Percentiles rank a stretch among this genome's conserved stretches.
Evolutionary conservation across 2,329 filamentous ascomycete genomes (phyloP).

Genomic region (Fusarium longipes): DNA sequence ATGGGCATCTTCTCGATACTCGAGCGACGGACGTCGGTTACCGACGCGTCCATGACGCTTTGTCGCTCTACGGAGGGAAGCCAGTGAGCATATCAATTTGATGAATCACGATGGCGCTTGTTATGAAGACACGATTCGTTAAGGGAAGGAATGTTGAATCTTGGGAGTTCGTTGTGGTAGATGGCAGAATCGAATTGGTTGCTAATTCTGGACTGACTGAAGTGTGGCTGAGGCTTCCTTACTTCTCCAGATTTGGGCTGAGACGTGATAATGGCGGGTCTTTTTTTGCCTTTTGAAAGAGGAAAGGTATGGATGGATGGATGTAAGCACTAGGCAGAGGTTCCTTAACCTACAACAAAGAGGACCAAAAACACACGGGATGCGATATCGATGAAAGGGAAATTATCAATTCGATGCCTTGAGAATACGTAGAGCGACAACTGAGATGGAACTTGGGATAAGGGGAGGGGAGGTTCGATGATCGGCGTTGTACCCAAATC

Average conservation of each 20-base stretch:
- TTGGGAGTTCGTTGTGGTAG: conserved; percentile 9
- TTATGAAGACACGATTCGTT: background rate
- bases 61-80: conserved; percentile 38
- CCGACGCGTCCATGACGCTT: conserved; percentile 50
- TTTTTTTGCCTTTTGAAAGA: conserved; percentile 2
- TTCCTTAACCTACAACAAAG: conserved; percentile 14
- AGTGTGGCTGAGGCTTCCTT: conserved; percentile 35
- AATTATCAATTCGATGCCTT: background rate
- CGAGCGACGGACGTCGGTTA: conserved; percentile 47
- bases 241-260: conserved; percentile 6
- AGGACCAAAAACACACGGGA: background rate
- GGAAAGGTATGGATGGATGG: conserved; percentile 17
- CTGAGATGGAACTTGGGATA: background rate
- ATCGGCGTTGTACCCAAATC: conserved; percentile 9
- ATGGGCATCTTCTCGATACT: conserved; percentile 52
- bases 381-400: background rate
- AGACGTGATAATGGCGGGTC: conserved; percentile 32
- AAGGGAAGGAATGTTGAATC: background rate
- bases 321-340: conserved; percentile 28
- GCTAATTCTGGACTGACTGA: conserved; percentile 16
- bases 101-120: conserved; percentile 8
- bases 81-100: conserved; percentile 42
- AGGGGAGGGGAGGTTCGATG: background rate
- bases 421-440: background rate
- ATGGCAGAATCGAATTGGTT: conserved; percentile 19